phyloP scores from a whole-genome alignment of 768 basidiomycete species.

The Mycena galericulata region DNA sequence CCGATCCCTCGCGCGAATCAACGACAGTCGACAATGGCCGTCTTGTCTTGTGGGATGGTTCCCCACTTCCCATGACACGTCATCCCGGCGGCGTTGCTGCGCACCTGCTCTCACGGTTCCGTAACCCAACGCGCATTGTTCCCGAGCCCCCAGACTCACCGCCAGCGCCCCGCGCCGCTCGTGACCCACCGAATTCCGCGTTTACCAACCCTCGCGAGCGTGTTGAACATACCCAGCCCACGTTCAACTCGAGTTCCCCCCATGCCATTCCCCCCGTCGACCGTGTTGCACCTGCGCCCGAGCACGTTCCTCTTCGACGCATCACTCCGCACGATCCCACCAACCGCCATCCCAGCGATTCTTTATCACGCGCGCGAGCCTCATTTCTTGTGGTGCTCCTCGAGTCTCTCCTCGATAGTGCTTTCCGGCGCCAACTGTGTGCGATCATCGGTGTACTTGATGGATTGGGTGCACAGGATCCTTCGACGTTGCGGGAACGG shows the following conservation, averaged over 20 bases:
- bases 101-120: not conserved
- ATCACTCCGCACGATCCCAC: not conserved
- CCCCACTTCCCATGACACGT: constrained; percentile 7
- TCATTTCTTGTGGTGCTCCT: not conserved
- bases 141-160: not conserved
- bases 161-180: not conserved
- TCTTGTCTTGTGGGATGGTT: constrained; percentile 1
- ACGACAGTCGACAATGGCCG: not conserved
- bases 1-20: not conserved
- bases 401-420: not conserved
- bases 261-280: no score
- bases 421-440: not conserved
- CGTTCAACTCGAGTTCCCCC: not conserved
- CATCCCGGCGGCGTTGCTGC: constrained; percentile 17
- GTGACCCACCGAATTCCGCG: not conserved
- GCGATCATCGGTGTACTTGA: not conserved
- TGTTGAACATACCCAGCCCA: not conserved
- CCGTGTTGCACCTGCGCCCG: not conserved
- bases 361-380: not conserved
- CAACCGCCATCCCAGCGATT: not conserved
- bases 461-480: not conserved
- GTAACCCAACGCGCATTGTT: not conserved
- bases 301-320: not conserved
- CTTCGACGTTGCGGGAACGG: not conserved
- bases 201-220: not conserved